A percentile compares a stretch with the other conserved stretches of the same genome.
phyloP scores from a whole-genome alignment of 2,329 filamentous ascomycete species.

The Cercospora citrullina region DNA sequence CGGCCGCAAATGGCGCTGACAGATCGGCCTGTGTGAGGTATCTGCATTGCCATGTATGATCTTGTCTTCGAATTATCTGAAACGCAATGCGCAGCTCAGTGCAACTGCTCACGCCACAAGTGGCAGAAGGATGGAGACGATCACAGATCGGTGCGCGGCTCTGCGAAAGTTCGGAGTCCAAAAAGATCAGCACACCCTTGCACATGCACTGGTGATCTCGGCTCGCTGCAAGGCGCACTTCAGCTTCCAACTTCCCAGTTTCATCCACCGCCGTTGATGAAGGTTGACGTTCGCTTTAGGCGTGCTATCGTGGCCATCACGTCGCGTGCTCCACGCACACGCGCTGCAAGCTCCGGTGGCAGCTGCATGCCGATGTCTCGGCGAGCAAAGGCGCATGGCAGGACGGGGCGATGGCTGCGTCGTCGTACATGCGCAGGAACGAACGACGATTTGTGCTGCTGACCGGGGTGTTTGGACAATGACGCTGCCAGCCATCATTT shows the following conservation, averaged over 20 bases:
- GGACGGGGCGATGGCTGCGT: not conserved
- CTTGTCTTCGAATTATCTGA: not conserved
- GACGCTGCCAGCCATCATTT: not conserved
- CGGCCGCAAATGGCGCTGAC: not conserved
- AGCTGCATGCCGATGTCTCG: constrained; percentile 6
- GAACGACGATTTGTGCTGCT: not conserved
- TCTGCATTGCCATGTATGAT: not conserved
- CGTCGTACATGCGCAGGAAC: constrained; percentile 3
- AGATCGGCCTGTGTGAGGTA: not conserved
- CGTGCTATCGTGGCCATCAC: not conserved
- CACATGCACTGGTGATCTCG: constrained; percentile 1
- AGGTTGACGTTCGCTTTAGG: not conserved
- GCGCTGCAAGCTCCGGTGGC: not conserved
- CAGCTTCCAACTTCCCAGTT: constrained; percentile 13
- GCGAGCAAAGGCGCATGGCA: not conserved
- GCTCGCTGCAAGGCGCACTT: not conserved
- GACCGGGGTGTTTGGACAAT: constrained; percentile 2
- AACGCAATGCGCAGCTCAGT: not conserved
- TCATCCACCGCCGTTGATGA: not conserved
- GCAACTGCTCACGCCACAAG: not conserved
- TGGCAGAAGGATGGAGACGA: not conserved
- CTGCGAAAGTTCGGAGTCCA: not conserved
- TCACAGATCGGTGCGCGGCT: not conserved
- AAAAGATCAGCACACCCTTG: constrained; percentile 3
- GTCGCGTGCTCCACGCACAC: constrained; percentile 11